A percentile compares a stretch with the other conserved stretches of the same genome.
Evolutionary conservation across 768 basidiomycete genomes (phyloP).

Genomic region (Pleurotus ostreatus): DNA sequence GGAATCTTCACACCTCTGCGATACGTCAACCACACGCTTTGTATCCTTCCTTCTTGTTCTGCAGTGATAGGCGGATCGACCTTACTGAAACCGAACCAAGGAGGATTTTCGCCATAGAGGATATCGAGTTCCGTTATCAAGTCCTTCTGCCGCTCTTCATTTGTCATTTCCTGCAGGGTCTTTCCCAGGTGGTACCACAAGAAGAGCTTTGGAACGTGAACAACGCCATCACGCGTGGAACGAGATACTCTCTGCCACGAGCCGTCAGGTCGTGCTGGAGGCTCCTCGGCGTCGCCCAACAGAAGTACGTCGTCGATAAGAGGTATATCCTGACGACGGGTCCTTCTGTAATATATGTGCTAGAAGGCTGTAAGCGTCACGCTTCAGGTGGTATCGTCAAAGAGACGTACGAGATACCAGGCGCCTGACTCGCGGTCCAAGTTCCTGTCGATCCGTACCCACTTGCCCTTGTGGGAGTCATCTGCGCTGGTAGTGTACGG

Average conservation of each 20-base stretch:
- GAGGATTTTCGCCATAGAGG: slow-evolving; percentile 75
- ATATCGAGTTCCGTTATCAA: slow-evolving; percentile 93
- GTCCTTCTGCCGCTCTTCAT: slow-evolving; percentile 45
- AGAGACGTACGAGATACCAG: slow-evolving; percentile 53
- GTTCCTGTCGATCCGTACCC: slow-evolving; percentile 86
- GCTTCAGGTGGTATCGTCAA: slow-evolving; percentile 1
- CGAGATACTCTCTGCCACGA: slow-evolving; percentile 62
- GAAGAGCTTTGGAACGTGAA: slow-evolving; percentile 50
- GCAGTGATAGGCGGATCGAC: slow-evolving; percentile 56
- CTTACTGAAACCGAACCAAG: slow-evolving; percentile 86
- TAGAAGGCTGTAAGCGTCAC: slow-evolving; percentile 11
- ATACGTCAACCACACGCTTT: slow-evolving; percentile 62
- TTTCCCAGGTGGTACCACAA: slow-evolving; percentile 80
- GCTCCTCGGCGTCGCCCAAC: slow-evolving; percentile 51
- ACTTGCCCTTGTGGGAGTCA: slow-evolving; percentile 77
- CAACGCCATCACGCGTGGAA: slow-evolving; percentile 64
- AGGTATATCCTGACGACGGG: slow-evolving; percentile 75
- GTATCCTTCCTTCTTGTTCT: slow-evolving; percentile 31
- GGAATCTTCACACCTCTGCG: slow-evolving; percentile 73
- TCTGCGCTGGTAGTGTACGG: slow-evolving; percentile 68
- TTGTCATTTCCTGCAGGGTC: slow-evolving; percentile 55
- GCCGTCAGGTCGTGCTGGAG: slow-evolving; percentile 26
- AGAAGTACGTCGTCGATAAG: slow-evolving; percentile 73
- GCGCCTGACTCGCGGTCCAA: slow-evolving; percentile 63
- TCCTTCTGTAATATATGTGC: slow-evolving; percentile 82